phyloP scores from a whole-genome alignment of 305 asterid species.

The Petunia hybrid region DNA sequence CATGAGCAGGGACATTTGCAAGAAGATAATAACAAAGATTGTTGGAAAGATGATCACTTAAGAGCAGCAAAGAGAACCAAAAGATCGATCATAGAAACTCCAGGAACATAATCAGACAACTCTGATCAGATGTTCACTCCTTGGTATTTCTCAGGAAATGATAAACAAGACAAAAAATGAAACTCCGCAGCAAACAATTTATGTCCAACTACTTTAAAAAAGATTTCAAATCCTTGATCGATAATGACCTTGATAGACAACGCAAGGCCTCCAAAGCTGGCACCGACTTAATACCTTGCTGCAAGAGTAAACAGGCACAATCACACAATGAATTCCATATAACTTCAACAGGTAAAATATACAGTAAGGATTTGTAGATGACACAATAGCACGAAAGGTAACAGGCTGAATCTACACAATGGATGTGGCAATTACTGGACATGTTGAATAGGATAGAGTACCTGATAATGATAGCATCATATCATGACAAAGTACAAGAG shows the following conservation, averaged over 20 bases:
- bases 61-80: neutral
- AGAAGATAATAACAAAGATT: neutral
- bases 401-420: neutral
- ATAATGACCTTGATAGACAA: neutral
- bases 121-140: neutral
- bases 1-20: neutral
- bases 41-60: neutral
- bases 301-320: neutral
- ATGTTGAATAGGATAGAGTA: neutral
- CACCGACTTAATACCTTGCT: neutral
- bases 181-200: neutral
- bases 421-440: neutral
- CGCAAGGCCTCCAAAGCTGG: neutral
- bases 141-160: neutral
- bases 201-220: neutral
- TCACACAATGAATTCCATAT: neutral
- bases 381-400: neutral
- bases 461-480: neutral
- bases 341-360: neutral
- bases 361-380: neutral
- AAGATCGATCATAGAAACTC: neutral
- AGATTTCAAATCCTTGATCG: neutral
- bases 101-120: conserved; percentile 9
- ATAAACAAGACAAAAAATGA: neutral
- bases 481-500: neutral